Percentiles rank a stretch among this genome's conserved stretches.
Conservation (phyloP, 768 basidiomycete genomes). For the Cystobasidiopsis lactophilus region DNA sequence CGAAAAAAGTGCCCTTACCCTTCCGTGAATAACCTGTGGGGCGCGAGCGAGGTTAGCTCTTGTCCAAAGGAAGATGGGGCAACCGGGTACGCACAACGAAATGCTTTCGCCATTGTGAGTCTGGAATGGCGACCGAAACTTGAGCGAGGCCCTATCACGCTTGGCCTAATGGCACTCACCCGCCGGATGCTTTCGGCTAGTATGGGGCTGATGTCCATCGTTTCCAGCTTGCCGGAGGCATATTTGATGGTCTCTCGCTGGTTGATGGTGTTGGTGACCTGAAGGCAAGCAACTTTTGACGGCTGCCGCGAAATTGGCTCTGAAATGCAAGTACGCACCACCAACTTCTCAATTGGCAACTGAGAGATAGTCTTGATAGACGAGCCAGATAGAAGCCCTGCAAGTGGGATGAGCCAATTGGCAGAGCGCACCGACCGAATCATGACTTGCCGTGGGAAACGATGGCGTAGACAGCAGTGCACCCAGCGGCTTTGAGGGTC, state of each 20-base stretch:
- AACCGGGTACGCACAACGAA: slow-evolving; percentile 48
- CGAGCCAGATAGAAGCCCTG: slow-evolving; percentile 59
- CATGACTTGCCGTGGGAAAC: slow-evolving; percentile 60
- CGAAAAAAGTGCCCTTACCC: too few species aligned
- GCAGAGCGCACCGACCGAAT: slow-evolving; percentile 14
- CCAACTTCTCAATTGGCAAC: slow-evolving; percentile 60
- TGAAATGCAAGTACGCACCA: slow-evolving; percentile 33
- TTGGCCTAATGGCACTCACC: not conserved
- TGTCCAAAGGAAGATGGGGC: too few species aligned
- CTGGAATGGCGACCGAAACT: not conserved
- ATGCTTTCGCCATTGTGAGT: slow-evolving; percentile 89
- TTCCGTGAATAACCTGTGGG: too few species aligned
- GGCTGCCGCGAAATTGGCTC: slow-evolving; percentile 5
- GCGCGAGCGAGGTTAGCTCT: too few species aligned
- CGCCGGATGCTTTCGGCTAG: slow-evolving; percentile 90
- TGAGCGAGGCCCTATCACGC: not conserved
- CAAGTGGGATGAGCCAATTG: not conserved
- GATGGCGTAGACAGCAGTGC: slow-evolving; percentile 60
- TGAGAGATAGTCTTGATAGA: slow-evolving; percentile 44
- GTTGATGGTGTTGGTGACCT: slow-evolving; percentile 91
- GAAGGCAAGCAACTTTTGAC: not conserved
- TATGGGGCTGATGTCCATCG: slow-evolving; percentile 73
- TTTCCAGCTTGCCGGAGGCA: slow-evolving; percentile 50
- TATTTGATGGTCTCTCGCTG: slow-evolving; percentile 39
- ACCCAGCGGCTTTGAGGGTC: slow-evolving; percentile 74